A percentile compares a stretch with the other conserved stretches of the same genome.
phyloP scores from a whole-genome alignment of 768 basidiomycete genomes.

The Russula sp. region DNA sequence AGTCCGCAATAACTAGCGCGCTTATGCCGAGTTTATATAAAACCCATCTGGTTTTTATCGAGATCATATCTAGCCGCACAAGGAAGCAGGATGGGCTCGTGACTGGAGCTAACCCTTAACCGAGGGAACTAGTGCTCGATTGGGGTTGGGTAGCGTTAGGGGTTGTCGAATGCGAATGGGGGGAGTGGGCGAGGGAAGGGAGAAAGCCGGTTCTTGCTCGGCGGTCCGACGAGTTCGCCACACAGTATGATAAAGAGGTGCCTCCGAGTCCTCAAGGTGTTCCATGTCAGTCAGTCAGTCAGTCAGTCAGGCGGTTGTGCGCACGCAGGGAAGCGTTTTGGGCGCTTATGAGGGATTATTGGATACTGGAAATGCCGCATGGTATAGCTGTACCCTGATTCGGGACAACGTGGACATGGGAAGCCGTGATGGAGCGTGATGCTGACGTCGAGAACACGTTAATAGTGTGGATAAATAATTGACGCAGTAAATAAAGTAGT shows the following conservation, averaged over 20 bases:
- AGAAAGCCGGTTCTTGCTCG: slow-evolving; percentile 3
- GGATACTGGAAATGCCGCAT: neutral
- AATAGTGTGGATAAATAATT: neutral
- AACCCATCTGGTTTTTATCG: slow-evolving; percentile 4
- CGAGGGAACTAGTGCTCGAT: slow-evolving; percentile 14
- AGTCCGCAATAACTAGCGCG: neutral
- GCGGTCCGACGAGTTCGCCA: slow-evolving; percentile 17
- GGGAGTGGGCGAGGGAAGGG: neutral
- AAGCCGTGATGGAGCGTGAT: slow-evolving; percentile 2
- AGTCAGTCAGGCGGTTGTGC: slow-evolving; percentile 9
- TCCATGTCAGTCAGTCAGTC: slow-evolving; percentile 4
- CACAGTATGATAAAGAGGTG: slow-evolving; percentile 5
- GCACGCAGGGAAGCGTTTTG: slow-evolving; percentile 18
- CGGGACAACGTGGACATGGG: neutral
- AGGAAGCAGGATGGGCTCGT: slow-evolving; percentile 12
- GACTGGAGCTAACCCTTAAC: slow-evolving; percentile 22
- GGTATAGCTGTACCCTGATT: neutral
- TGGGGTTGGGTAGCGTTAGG: neutral
- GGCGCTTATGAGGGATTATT: slow-evolving; percentile 7
- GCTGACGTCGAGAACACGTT: slow-evolving; percentile 19
- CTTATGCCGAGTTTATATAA: neutral
- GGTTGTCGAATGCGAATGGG: neutral
- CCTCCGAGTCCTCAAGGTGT: neutral
- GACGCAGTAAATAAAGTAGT: neutral
- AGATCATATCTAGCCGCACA: slow-evolving; percentile 20